A percentile compares a stretch with the other conserved stretches of the same genome.
phyloP scores from a whole-genome alignment of 805 yeast species.

The Jamesozyma hellenica region DNA sequence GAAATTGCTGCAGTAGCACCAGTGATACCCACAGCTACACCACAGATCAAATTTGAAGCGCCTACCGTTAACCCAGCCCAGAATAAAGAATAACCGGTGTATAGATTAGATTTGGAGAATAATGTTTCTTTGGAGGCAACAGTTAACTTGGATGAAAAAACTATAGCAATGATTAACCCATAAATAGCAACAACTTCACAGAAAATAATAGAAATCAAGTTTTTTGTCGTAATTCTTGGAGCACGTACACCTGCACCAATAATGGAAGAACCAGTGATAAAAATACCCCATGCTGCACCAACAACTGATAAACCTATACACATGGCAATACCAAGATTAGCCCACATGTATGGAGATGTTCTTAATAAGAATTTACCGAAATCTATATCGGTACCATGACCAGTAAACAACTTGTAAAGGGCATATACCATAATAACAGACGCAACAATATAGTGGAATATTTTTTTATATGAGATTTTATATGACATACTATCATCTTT shows the following conservation, averaged over 20 bases:
- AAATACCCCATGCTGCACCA: slow-evolving; percentile 99
- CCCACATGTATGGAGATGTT: slow-evolving; percentile 97
- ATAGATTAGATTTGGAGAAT: slow-evolving; percentile 72
- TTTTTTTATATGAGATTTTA: slow-evolving; percentile 12
- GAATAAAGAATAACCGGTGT: slow-evolving; percentile 89
- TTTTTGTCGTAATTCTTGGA: slow-evolving; percentile 94
- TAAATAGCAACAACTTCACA: slow-evolving; percentile 99
- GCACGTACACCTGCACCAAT: slow-evolving; percentile 97
- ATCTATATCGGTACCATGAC: slow-evolving; percentile 85
- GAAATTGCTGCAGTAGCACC: slow-evolving; percentile 98
- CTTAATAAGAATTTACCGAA: slow-evolving; percentile 78
- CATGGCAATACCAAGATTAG: slow-evolving; percentile 73
- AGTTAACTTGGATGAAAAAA: slow-evolving; percentile 79
- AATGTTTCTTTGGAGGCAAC: slow-evolving; percentile 52
- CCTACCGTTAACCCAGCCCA: slow-evolving; percentile 99
- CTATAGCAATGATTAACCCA: slow-evolving; percentile 95
- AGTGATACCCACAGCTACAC: slow-evolving; percentile 92
- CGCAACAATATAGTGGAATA: slow-evolving; percentile 15
- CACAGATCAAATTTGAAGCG: slow-evolving; percentile 84
- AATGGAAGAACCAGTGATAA: slow-evolving; percentile 87
- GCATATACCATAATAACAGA: slow-evolving; percentile 20
- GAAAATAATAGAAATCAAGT: slow-evolving; percentile 90
- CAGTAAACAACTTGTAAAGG: slow-evolving; percentile 55
- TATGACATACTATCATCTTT: slow-evolving; percentile 4
- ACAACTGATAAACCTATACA: slow-evolving; percentile 92